Conservation (phyloP, 2,329 filamentous ascomycete genomes). For the Penicillium griseofulvum region DNA sequence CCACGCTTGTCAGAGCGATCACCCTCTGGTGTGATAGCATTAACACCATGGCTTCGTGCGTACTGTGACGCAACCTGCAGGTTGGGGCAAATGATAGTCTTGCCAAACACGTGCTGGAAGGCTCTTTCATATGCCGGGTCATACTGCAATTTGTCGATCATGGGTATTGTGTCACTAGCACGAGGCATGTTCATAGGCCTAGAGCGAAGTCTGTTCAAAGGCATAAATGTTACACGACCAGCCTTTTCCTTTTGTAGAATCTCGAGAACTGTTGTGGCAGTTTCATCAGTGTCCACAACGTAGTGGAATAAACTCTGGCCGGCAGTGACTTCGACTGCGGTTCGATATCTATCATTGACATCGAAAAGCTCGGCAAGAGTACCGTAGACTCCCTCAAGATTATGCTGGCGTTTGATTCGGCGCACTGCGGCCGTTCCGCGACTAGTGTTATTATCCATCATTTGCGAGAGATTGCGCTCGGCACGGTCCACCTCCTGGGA, state of each 20-base stretch:
- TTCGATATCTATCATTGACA: slow-evolving; percentile 78
- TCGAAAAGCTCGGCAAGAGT: slow-evolving; percentile 90
- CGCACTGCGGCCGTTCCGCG: slow-evolving; percentile 84
- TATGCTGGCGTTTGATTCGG: slow-evolving; percentile 72
- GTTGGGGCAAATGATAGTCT: slow-evolving; percentile 90
- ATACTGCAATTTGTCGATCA: slow-evolving; percentile 80
- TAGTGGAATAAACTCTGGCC: slow-evolving; percentile 94
- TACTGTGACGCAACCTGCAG: slow-evolving; percentile 85
- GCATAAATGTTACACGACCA: slow-evolving; percentile 92
- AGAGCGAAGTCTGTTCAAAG: slow-evolving; percentile 74
- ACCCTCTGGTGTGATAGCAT: slow-evolving; percentile 90
- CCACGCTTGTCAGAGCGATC: slow-evolving; percentile 94
- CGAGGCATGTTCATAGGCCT: slow-evolving; percentile 74
- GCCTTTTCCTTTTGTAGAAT: slow-evolving; percentile 74
- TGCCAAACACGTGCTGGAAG: slow-evolving; percentile 93
- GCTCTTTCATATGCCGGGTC: slow-evolving; percentile 76
- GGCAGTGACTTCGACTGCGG: slow-evolving; percentile 88
- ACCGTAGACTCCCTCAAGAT: slow-evolving; percentile 84
- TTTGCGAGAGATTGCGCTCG: slow-evolving; percentile 72
- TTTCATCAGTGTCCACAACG: slow-evolving; percentile 87
- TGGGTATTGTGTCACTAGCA: slow-evolving; percentile 80
- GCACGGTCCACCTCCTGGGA: slow-evolving; percentile 73
- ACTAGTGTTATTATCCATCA: slow-evolving; percentile 86
- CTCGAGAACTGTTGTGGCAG: slow-evolving; percentile 77
- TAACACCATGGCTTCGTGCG: slow-evolving; percentile 84